Base-by-base conservation (phyloP, 176 grass and related monocot genomes). In the Bromus sterilis region DNA sequence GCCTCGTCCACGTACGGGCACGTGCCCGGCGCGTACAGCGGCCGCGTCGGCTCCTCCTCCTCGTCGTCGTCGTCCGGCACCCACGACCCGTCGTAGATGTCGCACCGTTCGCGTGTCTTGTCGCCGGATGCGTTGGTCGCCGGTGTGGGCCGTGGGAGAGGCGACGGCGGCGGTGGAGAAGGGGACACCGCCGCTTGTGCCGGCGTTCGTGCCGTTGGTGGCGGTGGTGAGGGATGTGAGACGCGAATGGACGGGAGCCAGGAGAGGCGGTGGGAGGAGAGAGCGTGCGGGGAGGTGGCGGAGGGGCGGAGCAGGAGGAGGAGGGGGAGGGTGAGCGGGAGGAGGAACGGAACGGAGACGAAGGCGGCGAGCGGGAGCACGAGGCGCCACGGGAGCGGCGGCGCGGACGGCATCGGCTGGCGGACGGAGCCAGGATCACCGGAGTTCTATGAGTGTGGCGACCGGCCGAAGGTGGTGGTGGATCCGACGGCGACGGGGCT, bases 1-100 rank as follows among this genome's bases (percentile, higher is more conserved):
- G 95, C 95, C 81, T 95, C 95, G 78, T 98, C 95, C 37, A 98
- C 82, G 90, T 93, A 98, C 0, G 95, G 92, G 91, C 95, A 98
- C 37, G 95, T 83, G 0, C 55, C 87, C 9, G 92, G 86, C 75
- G 40, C 56, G 90, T 98, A 98, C 18, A 94, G 85, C 79, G 88
- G 92, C 83, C 80, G 78, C 42, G 34, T 76, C 34, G 34, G 64
- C 61, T 65, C 31, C 12, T 66, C 44, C 44, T 18, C 44, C 13
- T 32, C 60, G 28, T 33, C 67, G 21, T 40, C 83, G 36, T 86
- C 95, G 76, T 89, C 88, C n/a, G 39, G 88, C 62, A 88, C 88
- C 95, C 95, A 95, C 76, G 74, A 86, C 32, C 95, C 92, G 69
- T 95, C 88, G 76, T 84, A 98, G 66, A 98, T 25, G 80, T 98